Conservation (phyloP, 2,329 filamentous ascomycete species). For the Cercospora sojina region DNA sequence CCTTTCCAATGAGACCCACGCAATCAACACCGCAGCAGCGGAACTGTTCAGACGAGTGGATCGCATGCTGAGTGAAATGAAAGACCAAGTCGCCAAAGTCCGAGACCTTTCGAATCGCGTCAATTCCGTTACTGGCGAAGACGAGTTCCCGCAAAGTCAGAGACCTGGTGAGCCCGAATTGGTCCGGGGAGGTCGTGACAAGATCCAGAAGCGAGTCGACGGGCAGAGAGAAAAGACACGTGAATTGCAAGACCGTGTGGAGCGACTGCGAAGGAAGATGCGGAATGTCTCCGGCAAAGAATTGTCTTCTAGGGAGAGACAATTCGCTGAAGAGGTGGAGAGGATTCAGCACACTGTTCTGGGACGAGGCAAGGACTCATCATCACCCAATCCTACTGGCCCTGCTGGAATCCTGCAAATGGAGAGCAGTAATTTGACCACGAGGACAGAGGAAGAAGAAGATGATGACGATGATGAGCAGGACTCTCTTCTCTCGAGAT, state of each 20-base stretch:
- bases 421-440: slow-evolving; percentile 29
- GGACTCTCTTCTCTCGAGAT: slow-evolving; percentile 25
- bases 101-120: slow-evolving; percentile 65
- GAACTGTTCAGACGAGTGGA: slow-evolving; percentile 72
- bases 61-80: slow-evolving; percentile 65
- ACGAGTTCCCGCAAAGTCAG: slow-evolving; percentile 41
- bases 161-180: slow-evolving; percentile 44
- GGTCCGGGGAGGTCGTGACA: slow-evolving; percentile 38
- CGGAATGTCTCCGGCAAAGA: slow-evolving; percentile 52
- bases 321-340: slow-evolving; percentile 59
- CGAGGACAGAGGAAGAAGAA: slow-evolving; percentile 14
- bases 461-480: slow-evolving; percentile 15
- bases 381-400: slow-evolving; percentile 14
- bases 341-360: slow-evolving; percentile 39
- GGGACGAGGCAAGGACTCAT: slow-evolving; percentile 33
- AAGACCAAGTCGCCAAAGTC: slow-evolving; percentile 65
- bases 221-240: slow-evolving; percentile 57
- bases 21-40: slow-evolving; percentile 66
- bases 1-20: slow-evolving; percentile 67
- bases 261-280: slow-evolving; percentile 56
- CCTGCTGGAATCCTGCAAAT: slow-evolving; percentile 35
- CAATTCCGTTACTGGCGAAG: slow-evolving; percentile 63
- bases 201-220: slow-evolving; percentile 60
- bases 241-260: slow-evolving; percentile 59
- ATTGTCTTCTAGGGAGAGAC: slow-evolving; percentile 62